phyloP scores from a whole-genome alignment of 139 green algal genomes.

The Chlamydomonas urium region DNA sequence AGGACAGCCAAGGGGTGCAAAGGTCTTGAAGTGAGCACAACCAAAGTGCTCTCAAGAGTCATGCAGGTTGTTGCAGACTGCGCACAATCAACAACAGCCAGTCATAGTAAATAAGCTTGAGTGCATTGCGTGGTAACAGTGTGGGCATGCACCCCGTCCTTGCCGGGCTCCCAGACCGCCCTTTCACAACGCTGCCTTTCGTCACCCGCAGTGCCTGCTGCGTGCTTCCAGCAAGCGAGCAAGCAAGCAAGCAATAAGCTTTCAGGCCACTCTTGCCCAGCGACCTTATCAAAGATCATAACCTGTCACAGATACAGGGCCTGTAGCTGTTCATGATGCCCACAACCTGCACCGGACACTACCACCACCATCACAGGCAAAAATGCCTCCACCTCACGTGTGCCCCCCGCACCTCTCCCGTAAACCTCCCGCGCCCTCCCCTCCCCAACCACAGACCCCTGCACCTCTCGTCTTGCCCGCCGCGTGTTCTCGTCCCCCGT shows the following conservation, averaged over 20 bases:
- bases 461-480: slow-evolving; percentile 23
- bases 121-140: too few relatives aligned
- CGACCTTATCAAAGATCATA: neutral
- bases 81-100: slow-evolving; percentile 1
- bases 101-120: too few relatives aligned
- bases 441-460: neutral
- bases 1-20: neutral
- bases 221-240: too few relatives aligned
- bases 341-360: too few relatives aligned
- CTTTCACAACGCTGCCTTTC: too few relatives aligned
- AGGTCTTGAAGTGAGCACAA: neutral
- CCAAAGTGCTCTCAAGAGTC: neutral
- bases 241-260: too few relatives aligned
- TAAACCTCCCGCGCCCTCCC: neutral
- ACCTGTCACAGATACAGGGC: neutral
- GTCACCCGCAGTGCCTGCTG: too few relatives aligned
- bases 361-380: too few relatives aligned
- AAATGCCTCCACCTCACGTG: neutral
- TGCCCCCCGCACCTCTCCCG: neutral
- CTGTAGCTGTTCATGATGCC: neutral
- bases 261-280: too few relatives aligned
- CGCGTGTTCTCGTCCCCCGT: slow-evolving; percentile 4
- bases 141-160: too few relatives aligned
- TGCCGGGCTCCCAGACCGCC: too few relatives aligned
- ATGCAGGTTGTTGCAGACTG: too few relatives aligned